Base-by-base conservation (phyloP, 495 filamentous ascomycete genomes). In the Saxispiralis lemnorum region DNA sequence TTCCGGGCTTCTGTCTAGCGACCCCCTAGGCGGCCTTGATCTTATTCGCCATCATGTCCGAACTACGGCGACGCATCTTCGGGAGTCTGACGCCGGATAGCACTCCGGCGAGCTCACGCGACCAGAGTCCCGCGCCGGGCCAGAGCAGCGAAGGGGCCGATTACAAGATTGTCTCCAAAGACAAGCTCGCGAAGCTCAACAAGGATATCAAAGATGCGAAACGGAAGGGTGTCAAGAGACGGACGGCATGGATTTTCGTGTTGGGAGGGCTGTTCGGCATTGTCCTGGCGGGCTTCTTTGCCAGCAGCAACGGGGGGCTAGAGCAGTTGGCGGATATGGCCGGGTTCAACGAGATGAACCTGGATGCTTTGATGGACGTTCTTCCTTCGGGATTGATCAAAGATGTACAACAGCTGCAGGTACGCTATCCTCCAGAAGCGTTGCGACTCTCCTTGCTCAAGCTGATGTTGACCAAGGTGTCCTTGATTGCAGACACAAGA, bases 231-330 rank as follows among this genome's bases (percentile, higher is more conserved):
- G 68, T 63, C 41, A 52, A 35, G 40, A 73, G 83, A 43, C 74
- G 76, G 40, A 78, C 72, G 61, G 74, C 76, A 1, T 72, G 85
- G 39, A 81, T 93, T 32, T 95, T 95, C 63, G 56, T 75, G 7
- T 59, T 93, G 31, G 87, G 87, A 21, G 83, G 82, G 28, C 50
- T 93, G 31, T 86, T 92, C 56, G 87, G 87, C 15, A 67, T 95
- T 43, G 63, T 83, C 9, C 66, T 78, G 20, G 87, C 87, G 2
- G 73, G 81, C 33, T 79, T 92, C 59, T 87, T 95, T 50, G 87
- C 84, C 15, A 72, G 76, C 39, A 81, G 71, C 56, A 81, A 83
- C 62, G 83, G 93, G 53, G 24, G 42, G 2, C 19, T 53, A 1
- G 46, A 53, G 16, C 39, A 36, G 21, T 69, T 92, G 40, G 81